Percentiles rank a stretch among this genome's conserved stretches.
Conservation (phyloP, 352 stramenopile genomes). For the Globisporangium orthogonon region DNA sequence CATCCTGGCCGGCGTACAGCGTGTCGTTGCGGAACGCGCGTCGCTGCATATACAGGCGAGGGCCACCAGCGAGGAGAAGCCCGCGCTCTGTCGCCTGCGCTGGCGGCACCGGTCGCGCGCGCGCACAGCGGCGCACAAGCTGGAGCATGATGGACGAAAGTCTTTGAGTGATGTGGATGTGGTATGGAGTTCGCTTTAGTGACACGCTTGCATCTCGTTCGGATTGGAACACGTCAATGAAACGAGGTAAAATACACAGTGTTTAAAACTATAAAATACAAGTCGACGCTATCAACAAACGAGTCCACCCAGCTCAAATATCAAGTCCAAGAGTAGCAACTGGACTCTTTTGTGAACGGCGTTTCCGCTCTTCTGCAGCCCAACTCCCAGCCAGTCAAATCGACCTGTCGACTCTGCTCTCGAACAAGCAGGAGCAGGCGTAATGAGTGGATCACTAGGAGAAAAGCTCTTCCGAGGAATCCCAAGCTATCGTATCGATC, state of each 20-base stretch:
- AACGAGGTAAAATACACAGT: not conserved
- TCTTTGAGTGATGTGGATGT: too few species aligned
- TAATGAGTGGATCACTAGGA: constrained; percentile 13
- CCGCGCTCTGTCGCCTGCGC: not conserved
- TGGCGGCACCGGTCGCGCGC: not conserved
- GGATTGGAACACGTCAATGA: not conserved
- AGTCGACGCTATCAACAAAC: not conserved
- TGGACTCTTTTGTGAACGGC: not conserved
- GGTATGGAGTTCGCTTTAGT: not conserved
- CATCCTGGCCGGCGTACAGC: constrained; percentile 73
- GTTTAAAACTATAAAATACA: constrained; percentile 2
- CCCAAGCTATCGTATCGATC: constrained; percentile 33
- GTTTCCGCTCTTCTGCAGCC: not conserved
- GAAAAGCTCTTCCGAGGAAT: constrained; percentile 57
- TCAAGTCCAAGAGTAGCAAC: not conserved
- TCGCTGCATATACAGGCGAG: not conserved
- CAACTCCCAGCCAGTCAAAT: constrained; percentile 39
- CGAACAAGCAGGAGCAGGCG: not conserved
- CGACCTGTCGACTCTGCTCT: not conserved
- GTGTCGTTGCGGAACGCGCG: constrained; percentile 30
- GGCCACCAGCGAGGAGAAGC: not conserved
- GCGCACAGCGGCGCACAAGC: not conserved
- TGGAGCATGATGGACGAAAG: not conserved
- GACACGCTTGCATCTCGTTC: too few species aligned
- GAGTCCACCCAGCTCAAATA: not conserved